These are phyloP conservation scores for Haberlea rhodopensis DNA, from an alignment of 257 asterid genomes.

Conservation along the genomic window DNA sequence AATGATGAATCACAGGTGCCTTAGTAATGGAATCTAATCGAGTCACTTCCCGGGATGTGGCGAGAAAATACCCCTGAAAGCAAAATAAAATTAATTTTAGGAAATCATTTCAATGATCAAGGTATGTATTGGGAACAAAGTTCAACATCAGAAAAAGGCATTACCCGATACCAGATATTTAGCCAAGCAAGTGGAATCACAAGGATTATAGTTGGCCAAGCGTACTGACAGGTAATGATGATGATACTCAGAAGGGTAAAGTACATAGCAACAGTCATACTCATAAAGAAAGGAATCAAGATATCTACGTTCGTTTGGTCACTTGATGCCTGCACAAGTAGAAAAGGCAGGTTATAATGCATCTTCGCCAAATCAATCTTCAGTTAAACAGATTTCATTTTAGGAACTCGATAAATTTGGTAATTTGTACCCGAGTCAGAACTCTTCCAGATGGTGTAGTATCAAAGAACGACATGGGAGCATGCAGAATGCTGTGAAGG, in stretches of 20 bases:
- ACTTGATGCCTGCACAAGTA: constrained; percentile 67
- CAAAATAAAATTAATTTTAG: not conserved
- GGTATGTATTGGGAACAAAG: not conserved
- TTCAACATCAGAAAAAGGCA: constrained; percentile 13
- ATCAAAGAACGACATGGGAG: constrained; percentile 97
- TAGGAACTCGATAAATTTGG: not conserved
- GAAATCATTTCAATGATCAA: not conserved
- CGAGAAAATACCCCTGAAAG: constrained; percentile 78
- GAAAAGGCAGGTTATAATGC: not conserved
- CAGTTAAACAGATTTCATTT: not conserved
- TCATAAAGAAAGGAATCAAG: constrained; percentile 64
- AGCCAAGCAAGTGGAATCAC: constrained; percentile 91
- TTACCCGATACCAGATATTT: constrained; percentile 86
- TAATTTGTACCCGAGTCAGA: constrained; percentile 71
- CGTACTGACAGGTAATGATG: constrained; percentile 82
- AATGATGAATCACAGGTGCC: constrained; percentile 94
- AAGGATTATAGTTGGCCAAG: constrained; percentile 86
- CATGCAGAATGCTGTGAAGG: constrained; percentile 76
- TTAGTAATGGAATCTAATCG: constrained; percentile 91
- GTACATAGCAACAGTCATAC: constrained; percentile 49
- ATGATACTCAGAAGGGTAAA: constrained; percentile 61
- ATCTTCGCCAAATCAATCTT: not conserved
- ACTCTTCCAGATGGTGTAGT: constrained; percentile 98
- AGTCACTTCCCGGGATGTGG: constrained; percentile 89
- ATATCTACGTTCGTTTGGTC: constrained; percentile 91